phyloP scores from a whole-genome alignment of 306 rosid species.

The Astragalus glycyphyllos region DNA sequence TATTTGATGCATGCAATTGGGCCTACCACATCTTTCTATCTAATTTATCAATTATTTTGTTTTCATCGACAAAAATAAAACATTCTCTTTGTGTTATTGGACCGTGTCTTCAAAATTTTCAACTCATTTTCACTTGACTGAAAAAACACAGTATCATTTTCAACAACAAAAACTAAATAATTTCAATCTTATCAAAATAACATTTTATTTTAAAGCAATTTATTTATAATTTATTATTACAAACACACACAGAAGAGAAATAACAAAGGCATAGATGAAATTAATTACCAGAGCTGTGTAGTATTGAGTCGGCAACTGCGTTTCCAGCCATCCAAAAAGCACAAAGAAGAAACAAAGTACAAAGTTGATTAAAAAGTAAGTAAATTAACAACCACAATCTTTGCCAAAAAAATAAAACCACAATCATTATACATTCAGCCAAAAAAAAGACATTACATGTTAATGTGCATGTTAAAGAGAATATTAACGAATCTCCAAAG shows the following conservation, averaged over 20 bases:
- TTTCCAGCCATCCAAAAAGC: constrained; percentile 38
- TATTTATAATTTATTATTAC: too few relatives aligned
- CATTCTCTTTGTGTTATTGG: not conserved
- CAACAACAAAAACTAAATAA: too few relatives aligned
- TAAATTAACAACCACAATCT: not conserved
- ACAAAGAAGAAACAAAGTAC: not conserved
- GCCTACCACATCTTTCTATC: not conserved
- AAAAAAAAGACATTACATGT: not conserved
- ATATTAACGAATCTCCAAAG: not conserved
- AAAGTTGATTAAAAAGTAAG: constrained; percentile 12
- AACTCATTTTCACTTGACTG: not conserved
- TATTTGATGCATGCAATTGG: not conserved
- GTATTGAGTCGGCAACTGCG: constrained; percentile 92
- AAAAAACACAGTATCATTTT: not conserved
- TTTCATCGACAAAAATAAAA: not conserved
- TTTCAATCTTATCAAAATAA: not conserved
- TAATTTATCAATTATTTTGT: not conserved
- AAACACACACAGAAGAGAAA: too few relatives aligned
- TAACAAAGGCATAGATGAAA: too few relatives aligned
- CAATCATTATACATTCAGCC: not conserved
- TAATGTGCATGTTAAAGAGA: not conserved
- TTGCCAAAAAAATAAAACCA: too few relatives aligned
- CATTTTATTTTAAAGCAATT: too few relatives aligned
- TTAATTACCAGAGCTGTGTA: constrained; percentile 85
- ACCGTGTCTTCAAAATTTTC: not conserved